Base-by-base conservation (phyloP, 1,139 yeast species). In the Zygosaccharomyces pseudobailii region DNA sequence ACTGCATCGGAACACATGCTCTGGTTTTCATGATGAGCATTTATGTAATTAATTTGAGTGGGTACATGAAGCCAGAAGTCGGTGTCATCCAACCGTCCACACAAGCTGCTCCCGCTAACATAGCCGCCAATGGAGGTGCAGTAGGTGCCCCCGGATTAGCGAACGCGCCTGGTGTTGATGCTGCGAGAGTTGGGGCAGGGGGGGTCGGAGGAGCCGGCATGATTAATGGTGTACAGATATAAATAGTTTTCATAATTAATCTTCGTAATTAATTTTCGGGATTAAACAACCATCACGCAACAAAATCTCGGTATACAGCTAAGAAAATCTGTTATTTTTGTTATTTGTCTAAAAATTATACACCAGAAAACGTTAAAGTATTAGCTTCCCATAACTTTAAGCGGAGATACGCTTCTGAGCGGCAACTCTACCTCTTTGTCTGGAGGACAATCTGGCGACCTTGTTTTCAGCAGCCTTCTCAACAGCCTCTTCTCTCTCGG, bases 401-500 rank as follows among this genome's bases (percentile, higher is more conserved):
- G 79, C 79, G 67, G 82, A 65, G 63, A 78, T 73, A 68, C 80
- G 77, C 84, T 87, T 86, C 79, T 84, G 90, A 72, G 87, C 72
- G 71, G 89, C 83, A 70, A 84, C 78, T 80, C 94, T 86, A 75
- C 95, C 96, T 76, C 80, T 84, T 80, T 88, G 96, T 84, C 96
- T 87, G 66, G 90, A 73, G 76, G 83, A 52, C 57, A 61, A 66
- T 80, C 88, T 84, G 69, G 80, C 82, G 72, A 80, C 82, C 77
- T 84, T 79, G 71, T 79, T 78, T 68, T 90, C 97, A 69, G 79
- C 75, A 69, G 97, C 90, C 85, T 92, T 92, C 71, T 85, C 90
- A 73, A 92, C 90, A 71, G 79, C 82, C 77, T 89, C 97, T 67
- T 79, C 92, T 76, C 84, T 88, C 83, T 94, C 98, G 70, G 97